Evolutionary conservation across 176 grass and related monocot species (phyloP), one percentile per base, ranked within the genome.

Genomic region (Oryza officinalis): DNA sequence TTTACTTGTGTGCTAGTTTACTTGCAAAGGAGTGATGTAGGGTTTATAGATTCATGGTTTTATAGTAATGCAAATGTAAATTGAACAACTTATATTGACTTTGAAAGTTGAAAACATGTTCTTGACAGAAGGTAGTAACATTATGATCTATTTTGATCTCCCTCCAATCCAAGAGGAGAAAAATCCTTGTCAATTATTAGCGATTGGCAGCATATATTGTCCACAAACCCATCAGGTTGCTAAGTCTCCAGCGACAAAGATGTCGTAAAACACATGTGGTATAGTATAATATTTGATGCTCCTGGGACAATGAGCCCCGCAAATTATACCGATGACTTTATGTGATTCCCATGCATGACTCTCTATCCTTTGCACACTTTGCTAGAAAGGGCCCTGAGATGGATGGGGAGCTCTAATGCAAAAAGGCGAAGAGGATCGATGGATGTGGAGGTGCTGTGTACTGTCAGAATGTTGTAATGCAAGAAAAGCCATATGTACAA

Each of bases 281-380:
- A 71, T 69, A 69, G 82, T 50, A 76, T 23, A 49, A 76, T 32
- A 85, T 66, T 45, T 86, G 88, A 89, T 89, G 78, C 78, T 72
- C 41, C 9, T 75, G 38, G 85, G 77, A 76, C 25, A 64, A 76
- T 81, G 82, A 89, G 71, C 60, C 75, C 86, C 63, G 50, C 30
- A 81, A 77, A 86, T 86, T 86, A 66, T 86, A 86, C 54, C 57
- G 1, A 20, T 54, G 67, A 74, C 88, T 90, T 90, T 91, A 81
- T 8, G 71, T 77, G 89, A 91, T 91, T 91, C 89, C 80, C 26
- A 76, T 76, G 57, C 26, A 35, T 59, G 33, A 33, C 60, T 47
- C 47, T 10, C 47, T 20, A 49, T 74, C 80, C 5, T 22, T 63
- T 47, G 8, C 30, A 25, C 10, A 20, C 27, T 75, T 83, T 66